These are phyloP conservation scores for Solioccasus polychromus DNA, from an alignment of 768 basidiomycete species.

Conservation along the genomic window DNA sequence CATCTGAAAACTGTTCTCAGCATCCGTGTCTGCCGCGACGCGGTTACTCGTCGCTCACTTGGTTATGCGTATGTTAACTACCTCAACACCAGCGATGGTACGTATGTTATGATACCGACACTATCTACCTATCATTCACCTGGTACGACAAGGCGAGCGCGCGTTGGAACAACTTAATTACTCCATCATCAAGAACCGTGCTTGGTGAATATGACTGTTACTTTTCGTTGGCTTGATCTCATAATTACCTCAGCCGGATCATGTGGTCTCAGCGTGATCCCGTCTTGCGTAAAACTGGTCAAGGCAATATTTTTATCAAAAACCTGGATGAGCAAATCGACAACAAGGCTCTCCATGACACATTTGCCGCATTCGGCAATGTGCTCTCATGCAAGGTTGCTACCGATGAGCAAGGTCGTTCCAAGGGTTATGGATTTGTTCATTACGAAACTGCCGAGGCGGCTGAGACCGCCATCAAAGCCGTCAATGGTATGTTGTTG, in stretches of 20 bases:
- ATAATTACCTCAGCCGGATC: constrained; percentile 67
- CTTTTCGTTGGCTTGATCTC: background rate
- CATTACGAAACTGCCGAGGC: constrained; percentile 99
- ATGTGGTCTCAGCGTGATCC: constrained; percentile 99
- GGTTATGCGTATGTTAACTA: constrained; percentile 99
- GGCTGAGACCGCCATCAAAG: constrained; percentile 93
- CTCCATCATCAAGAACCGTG: constrained; percentile 96
- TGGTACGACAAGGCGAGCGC: constrained; percentile 70
- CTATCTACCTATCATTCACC: background rate
- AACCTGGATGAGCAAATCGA: constrained; percentile 96
- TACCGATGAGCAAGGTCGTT: constrained; percentile 90
- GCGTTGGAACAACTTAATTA: constrained; percentile 99
- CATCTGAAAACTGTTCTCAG: constrained; percentile 35
- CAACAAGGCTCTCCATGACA: constrained; percentile 99
- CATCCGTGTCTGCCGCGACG: constrained; percentile 99
- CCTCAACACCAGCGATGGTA: constrained; percentile 91
- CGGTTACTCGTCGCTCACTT: constrained; percentile 98
- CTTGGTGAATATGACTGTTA: constrained; percentile 60
- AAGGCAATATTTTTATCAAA: constrained; percentile 99
- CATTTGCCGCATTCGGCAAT: constrained; percentile 98
- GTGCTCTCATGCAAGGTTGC: constrained; percentile 99
- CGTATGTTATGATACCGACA: constrained; percentile 33
- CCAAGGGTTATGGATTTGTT: constrained; percentile 98
- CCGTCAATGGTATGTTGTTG: constrained; percentile 97
- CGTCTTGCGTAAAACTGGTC: constrained; percentile 97